These are phyloP conservation scores for Solanum peruvianum DNA, from an alignment of 257 asterid species.

Conservation along the genomic window DNA sequence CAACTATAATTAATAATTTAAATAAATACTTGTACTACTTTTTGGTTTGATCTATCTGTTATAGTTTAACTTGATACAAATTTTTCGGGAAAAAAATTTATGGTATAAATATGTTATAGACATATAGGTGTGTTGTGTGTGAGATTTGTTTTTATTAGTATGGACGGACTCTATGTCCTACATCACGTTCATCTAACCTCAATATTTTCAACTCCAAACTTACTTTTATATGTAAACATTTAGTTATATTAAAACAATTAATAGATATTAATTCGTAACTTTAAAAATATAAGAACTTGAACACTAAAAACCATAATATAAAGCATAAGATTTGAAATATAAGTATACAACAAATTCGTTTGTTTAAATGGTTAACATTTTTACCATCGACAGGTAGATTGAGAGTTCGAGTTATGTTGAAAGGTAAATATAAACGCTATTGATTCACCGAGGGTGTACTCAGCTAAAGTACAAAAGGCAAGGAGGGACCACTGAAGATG, in stretches of 20 bases:
- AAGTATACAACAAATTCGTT: not conserved
- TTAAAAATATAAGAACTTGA: no score
- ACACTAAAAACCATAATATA: not conserved
- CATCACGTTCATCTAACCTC: no score
- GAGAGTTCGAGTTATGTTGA: not conserved
- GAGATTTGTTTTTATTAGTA: not conserved
- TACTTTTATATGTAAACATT: not conserved
- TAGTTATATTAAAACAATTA: no score
- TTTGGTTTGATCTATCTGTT: no score
- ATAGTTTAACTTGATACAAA: not conserved
- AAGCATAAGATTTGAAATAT: not conserved
- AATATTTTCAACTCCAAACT: not conserved
- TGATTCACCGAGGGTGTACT: not conserved
- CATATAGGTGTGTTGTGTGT: not conserved
- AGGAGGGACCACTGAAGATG: not conserved
- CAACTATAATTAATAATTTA: no score
- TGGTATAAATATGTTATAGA: not conserved
- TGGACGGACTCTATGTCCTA: not conserved
- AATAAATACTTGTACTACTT: no score
- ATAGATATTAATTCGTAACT: not conserved
- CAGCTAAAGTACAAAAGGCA: not conserved
- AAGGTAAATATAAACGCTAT: not conserved
- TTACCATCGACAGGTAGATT: not conserved
- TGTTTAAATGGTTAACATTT: not conserved
- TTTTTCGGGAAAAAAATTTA: no score